These are phyloP conservation scores for Protomyces lactucae-debilis DNA, from an alignment of 1,139 yeast genomes.

Conservation along the genomic window DNA sequence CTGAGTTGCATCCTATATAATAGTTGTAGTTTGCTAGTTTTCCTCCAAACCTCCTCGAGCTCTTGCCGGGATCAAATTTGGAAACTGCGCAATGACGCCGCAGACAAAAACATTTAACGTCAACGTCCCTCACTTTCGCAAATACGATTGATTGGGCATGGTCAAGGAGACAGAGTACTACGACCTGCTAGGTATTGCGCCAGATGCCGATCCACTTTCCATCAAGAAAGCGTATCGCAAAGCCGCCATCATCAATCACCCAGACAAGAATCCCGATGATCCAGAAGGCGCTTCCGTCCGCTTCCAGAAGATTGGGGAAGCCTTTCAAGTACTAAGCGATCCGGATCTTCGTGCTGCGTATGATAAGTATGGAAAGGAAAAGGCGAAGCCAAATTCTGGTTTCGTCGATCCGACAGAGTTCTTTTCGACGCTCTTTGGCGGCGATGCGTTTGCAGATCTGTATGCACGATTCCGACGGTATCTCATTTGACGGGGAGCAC, in stretches of 20 bases:
- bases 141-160: background rate
- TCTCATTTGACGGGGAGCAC: constrained; percentile 11
- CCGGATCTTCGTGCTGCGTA: constrained; percentile 66
- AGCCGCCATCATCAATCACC: constrained; percentile 27
- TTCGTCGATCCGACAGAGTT: constrained; percentile 70
- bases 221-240: constrained; percentile 91
- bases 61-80: background rate
- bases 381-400: constrained; percentile 45
- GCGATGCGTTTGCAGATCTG: constrained; percentile 81
- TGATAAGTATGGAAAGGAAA: constrained; percentile 81
- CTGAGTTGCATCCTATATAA: background rate
- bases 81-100: background rate
- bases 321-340: constrained; percentile 78
- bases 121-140: background rate
- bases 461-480: constrained; percentile 26
- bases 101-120: background rate
- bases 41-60: too few relatives aligned
- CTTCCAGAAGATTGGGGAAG: constrained; percentile 58
- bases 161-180: constrained; percentile 48
- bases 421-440: constrained; percentile 84
- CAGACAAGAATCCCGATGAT: constrained; percentile 30
- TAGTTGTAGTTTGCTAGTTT: too few relatives aligned
- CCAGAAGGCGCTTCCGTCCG: constrained; percentile 34
- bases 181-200: constrained; percentile 63
- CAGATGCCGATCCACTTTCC: constrained; percentile 72